Base-by-base conservation (phyloP, 352 stramenopile genomes). In the Phytophthora hibernalis region DNA sequence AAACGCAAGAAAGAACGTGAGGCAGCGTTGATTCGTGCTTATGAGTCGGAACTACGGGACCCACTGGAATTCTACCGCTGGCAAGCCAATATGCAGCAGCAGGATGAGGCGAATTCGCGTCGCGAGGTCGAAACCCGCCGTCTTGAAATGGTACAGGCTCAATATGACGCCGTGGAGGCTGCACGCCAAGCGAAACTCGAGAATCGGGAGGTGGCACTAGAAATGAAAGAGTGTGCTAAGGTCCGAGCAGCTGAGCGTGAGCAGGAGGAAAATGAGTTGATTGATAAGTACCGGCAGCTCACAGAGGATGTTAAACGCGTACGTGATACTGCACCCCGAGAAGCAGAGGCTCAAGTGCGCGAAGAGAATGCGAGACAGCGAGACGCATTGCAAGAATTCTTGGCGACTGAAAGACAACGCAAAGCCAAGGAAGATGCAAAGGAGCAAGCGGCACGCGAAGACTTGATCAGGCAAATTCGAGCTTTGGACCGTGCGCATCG, bases 1-100 rank as follows among this genome's bases (percentile, higher is more conserved):
- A 95, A 97, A 65, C 90, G 93, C 51, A 97, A 98, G 67, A 92
- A 98, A 69, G 87, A 86, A 2, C 85, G 96, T 30, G 93, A 98
- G 57, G 91, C 92, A 9, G 79, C 92, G 62, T 50, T 96, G 18
- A 77, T 97, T 16, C 70, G 89, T 21, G 83, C 86, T 7, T 98
- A 97, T 57, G 94, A 98, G 68, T 79, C 87, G 1, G 91, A 98
- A 53, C 70, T 98, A 20, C 74, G 93, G 15, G 93, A 98, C 47
- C 84, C 87, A 2, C 89, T 96, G 24, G 92, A 97, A 31, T 98
- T 96, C 33, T 96, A 97, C 47, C 72, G 80, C 21, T 98, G 94
- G 93, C 89, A 98, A 61, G 77, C 66, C 11, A 76, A 77, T n/a
- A 97, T 97, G 86, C 76, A 87, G 45, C 75, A 89, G 52, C 77